Percentiles rank a stretch among this genome's conserved stretches.
phyloP scores from a whole-genome alignment of 73 alveolate genomes.

The Blepharisma japonicum region DNA sequence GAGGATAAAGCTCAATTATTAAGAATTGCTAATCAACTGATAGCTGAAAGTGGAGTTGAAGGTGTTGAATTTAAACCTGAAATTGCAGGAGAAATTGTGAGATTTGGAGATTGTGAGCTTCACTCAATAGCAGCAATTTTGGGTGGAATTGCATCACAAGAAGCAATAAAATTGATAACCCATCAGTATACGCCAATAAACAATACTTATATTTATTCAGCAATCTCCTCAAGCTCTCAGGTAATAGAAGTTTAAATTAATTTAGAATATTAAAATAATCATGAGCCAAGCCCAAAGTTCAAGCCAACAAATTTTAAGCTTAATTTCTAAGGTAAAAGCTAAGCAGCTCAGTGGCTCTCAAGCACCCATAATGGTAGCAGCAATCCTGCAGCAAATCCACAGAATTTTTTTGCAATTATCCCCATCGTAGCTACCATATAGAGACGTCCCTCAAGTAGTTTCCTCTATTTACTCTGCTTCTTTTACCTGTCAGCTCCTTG shows the following conservation, averaged over 20 bases:
- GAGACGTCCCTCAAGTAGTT: no score
- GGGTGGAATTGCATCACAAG: conserved; percentile 96
- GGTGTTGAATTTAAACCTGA: conserved; percentile 34
- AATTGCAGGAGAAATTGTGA: conserved; percentile 66
- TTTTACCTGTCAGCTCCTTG: conserved; percentile 3
- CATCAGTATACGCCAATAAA: conserved; percentile 87
- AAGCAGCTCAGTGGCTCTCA: no score
- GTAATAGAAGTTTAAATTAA: conserved; percentile 66
- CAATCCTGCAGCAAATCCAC: no score
- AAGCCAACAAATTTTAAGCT: no score
- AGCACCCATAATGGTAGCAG: no score
- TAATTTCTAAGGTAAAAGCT: no score
- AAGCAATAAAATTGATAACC: conserved; percentile 91
- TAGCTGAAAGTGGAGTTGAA: neutral
- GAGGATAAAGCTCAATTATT: conserved; percentile 44
- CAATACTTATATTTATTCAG: conserved; percentile 89
- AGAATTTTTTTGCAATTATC: no score
- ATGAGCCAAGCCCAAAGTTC: no score
- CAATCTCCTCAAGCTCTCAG: conserved; percentile 66
- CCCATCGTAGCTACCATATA: no score
- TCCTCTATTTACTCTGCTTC: neutral
- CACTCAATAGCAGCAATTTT: conserved; percentile 86
- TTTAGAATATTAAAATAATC: no score
- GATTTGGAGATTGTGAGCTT: conserved; percentile 79
- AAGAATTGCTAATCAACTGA: neutral